phyloP scores from a whole-genome alignment of 2,329 filamentous ascomycete species.

The Anthostomella pinea region DNA sequence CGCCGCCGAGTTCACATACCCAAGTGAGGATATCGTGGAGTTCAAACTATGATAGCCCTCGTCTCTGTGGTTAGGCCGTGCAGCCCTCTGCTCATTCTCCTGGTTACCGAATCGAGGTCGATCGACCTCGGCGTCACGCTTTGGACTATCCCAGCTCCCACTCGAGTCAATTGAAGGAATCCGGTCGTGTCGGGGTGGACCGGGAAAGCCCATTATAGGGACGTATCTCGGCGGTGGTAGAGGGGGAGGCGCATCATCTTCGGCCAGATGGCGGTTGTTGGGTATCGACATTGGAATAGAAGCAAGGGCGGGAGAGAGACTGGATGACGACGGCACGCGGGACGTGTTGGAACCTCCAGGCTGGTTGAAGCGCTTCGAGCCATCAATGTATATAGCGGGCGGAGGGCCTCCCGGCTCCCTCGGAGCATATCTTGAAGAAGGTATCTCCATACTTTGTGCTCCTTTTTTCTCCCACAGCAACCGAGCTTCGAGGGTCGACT shows the following conservation, averaged over 20 bases:
- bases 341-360: conserved; percentile 22
- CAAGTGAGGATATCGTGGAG: conserved; percentile 28
- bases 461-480: conserved; percentile 1
- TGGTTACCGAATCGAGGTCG: conserved; percentile 19
- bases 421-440: conserved; percentile 26
- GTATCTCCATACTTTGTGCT: conserved; percentile 29
- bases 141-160: conserved; percentile 27
- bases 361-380: conserved; percentile 23
- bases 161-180: conserved; percentile 30
- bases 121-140: conserved; percentile 25
- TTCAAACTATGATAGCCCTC: conserved; percentile 34
- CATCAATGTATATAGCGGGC: conserved; percentile 31
- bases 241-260: conserved; percentile 35
- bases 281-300: conserved; percentile 38
- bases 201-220: conserved; percentile 26
- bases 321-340: conserved; percentile 21
- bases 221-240: conserved; percentile 35
- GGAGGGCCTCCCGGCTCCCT: conserved; percentile 30
- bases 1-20: conserved; percentile 16
- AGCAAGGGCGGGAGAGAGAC: conserved; percentile 28
- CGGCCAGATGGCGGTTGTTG: conserved; percentile 27
- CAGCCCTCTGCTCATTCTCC: conserved; percentile 15
- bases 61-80: conserved; percentile 25
- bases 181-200: conserved; percentile 22
- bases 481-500: conserved; percentile 11